These are phyloP conservation scores for Psophocarpus tetragonolobus DNA, from an alignment of 306 rosid species.

Conservation along the genomic window DNA sequence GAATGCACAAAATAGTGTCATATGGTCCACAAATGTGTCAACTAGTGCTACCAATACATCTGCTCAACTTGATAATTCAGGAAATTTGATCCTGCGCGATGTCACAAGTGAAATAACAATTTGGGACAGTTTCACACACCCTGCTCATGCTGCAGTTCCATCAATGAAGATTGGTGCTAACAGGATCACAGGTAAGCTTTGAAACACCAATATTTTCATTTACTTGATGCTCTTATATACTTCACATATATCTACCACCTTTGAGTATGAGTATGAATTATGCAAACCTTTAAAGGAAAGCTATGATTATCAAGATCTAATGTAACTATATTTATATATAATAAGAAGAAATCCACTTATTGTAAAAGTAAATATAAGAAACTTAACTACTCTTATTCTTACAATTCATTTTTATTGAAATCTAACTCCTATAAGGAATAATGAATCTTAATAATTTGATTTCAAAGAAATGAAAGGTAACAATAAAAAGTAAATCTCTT, in stretches of 20 bases:
- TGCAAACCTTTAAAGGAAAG: background rate
- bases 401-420: too few species aligned
- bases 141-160: constrained; percentile 25
- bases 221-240: background rate
- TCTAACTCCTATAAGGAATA: too few species aligned
- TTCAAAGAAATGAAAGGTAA: too few species aligned
- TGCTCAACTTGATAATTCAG: constrained; percentile 27
- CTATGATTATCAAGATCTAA: background rate
- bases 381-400: too few species aligned
- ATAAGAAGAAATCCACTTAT: too few species aligned
- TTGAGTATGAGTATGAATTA: background rate
- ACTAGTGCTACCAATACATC: background rate
- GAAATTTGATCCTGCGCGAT: constrained; percentile 33
- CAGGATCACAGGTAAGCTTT: background rate
- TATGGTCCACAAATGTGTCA: constrained; percentile 51
- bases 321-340: too few species aligned
- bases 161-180: constrained; percentile 20
- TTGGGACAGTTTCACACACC: constrained; percentile 42
- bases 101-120: background rate
- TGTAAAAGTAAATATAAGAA: too few species aligned
- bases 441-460: too few species aligned
- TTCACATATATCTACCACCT: background rate
- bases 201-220: background rate
- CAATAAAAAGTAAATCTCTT: too few species aligned
- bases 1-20: background rate